Evolutionary conservation across 192 early-diverging fungal species (phyloP).

Genomic region (Coemansia sp.): DNA sequence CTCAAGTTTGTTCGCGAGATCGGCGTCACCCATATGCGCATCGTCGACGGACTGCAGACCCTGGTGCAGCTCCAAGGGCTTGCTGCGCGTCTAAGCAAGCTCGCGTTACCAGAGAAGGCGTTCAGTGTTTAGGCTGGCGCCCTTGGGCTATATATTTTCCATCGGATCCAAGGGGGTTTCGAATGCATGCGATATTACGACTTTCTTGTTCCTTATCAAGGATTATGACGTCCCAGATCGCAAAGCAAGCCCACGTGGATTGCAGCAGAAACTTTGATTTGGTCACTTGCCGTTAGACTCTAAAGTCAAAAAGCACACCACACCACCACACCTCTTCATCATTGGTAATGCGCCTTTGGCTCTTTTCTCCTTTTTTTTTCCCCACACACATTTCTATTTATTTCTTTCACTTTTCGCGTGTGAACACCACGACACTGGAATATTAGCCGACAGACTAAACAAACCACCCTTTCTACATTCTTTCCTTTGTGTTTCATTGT

Average conservation of each 20-base stretch:
- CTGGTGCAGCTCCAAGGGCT: constrained; percentile 88
- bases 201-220: no score
- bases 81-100: constrained; percentile 65
- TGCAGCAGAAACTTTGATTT: no score
- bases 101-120: constrained; percentile 25
- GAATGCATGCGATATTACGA: no score
- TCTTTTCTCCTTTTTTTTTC: neutral
- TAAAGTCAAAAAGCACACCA: no score
- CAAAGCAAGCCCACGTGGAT: no score
- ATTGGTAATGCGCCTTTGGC: no score
- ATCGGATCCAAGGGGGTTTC: no score
- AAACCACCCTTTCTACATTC: neutral
- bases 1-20: constrained; percentile 92
- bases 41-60: constrained; percentile 84
- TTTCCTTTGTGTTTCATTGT: neutral
- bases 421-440: no score
- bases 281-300: no score
- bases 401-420: neutral
- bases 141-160: neutral
- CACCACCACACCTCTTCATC: no score
- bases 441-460: neutral
- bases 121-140: constrained; percentile 10
- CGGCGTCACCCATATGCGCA: constrained; percentile 88
- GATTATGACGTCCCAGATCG: no score
- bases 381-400: neutral